A percentile compares a stretch with the other conserved stretches of the same genome.
phyloP scores from a whole-genome alignment of 192 early-diverging fungal species.

The Coemansia sp. region DNA sequence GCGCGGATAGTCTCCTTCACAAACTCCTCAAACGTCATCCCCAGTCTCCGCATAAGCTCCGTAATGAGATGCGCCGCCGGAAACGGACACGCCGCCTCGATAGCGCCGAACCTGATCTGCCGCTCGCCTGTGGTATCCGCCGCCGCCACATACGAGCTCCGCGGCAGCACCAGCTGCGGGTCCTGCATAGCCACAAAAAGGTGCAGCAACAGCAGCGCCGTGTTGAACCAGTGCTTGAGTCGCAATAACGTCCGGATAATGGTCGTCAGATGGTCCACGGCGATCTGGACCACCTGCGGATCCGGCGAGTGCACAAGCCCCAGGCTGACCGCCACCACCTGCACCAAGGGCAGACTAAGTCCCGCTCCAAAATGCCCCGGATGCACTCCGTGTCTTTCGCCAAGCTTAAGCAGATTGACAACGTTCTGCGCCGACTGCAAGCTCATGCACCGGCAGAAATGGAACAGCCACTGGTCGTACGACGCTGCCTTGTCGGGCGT shows the following conservation, averaged over 20 bases:
- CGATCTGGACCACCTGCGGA: constrained; percentile 38
- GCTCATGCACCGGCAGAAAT: constrained; percentile 55
- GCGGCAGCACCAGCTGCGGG: constrained; percentile 34
- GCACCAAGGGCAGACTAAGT: constrained; percentile 44
- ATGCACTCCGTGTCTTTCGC: constrained; percentile 42
- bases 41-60: constrained; percentile 46
- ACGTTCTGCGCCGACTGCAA: constrained; percentile 53
- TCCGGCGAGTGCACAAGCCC: constrained; percentile 50
- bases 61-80: constrained; percentile 38
- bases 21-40: constrained; percentile 49
- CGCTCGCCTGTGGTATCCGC: background rate
- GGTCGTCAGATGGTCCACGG: constrained; percentile 44
- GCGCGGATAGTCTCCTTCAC: constrained; percentile 49
- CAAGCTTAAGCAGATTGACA: constrained; percentile 45
- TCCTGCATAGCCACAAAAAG: constrained; percentile 52
- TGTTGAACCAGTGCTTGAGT: constrained; percentile 56
- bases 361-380: constrained; percentile 49
- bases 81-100: constrained; percentile 44
- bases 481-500: constrained; percentile 49
- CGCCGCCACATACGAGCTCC: constrained; percentile 14
- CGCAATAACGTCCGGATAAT: constrained; percentile 46
- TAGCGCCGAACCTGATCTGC: background rate
- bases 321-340: constrained; percentile 47
- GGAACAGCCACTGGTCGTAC: constrained; percentile 54
- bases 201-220: constrained; percentile 47